Percentiles rank a stretch among this genome's conserved stretches.
phyloP scores from a whole-genome alignment of 31 red algal species.

The Odonthalia washingtoniensis region DNA sequence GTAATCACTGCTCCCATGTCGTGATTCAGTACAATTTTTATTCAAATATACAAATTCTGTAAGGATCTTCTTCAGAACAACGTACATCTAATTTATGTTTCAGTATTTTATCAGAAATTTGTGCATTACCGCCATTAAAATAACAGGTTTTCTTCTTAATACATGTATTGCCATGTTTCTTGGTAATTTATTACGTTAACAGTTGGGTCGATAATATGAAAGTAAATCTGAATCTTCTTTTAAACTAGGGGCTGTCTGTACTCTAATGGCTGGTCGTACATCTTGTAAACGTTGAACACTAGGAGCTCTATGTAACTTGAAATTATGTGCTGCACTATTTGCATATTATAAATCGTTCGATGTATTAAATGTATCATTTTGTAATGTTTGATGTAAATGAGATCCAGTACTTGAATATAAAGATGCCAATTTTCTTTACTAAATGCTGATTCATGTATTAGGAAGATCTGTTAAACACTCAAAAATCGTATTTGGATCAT shows the following conservation, averaged over 20 bases:
- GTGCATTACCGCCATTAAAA: conserved; percentile 73
- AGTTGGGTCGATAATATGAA: conserved; percentile 69
- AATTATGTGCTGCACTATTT: conserved; percentile 57
- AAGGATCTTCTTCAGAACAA: too few relatives aligned
- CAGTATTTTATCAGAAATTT: conserved; percentile 87
- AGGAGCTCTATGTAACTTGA: conserved; percentile 72
- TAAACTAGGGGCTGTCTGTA: conserved; percentile 56
- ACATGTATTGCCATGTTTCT: conserved; percentile 54
- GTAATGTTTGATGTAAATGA: conserved; percentile 53
- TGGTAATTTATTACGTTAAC: conserved; percentile 40
- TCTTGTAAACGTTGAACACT: conserved; percentile 62
- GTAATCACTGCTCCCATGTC: too few relatives aligned
- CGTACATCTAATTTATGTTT: conserved; percentile 84
- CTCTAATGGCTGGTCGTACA: conserved; percentile 78
- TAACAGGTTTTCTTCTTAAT: conserved; percentile 79
- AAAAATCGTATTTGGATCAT: conserved; percentile 80
- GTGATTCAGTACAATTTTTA: too few relatives aligned
- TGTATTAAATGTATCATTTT: conserved; percentile 77
- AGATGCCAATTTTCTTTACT: neutral
- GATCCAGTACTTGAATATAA: conserved; percentile 55
- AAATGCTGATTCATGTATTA: neutral
- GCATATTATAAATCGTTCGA: conserved; percentile 92
- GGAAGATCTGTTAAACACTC: too few relatives aligned
- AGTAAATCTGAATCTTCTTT: conserved; percentile 52
- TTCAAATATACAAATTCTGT: too few relatives aligned